Percentiles rank a stretch among this genome's conserved stretches.
Conservation (phyloP, 352 stramenopile species). For the Aphanomyces astaci region DNA sequence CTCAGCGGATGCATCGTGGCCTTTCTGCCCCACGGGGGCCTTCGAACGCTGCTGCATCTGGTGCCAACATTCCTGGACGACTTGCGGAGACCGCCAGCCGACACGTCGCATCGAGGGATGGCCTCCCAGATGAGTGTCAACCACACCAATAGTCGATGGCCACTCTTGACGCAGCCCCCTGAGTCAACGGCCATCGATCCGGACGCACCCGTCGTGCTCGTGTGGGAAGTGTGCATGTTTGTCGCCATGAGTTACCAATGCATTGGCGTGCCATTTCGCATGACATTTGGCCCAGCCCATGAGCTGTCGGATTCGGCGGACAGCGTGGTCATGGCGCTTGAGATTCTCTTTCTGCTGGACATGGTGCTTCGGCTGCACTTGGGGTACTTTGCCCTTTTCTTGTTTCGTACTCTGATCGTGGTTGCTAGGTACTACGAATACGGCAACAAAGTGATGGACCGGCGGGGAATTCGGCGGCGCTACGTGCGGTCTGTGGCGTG, state of each 20-base stretch:
- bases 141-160: too few relatives aligned
- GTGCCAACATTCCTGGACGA: neutral
- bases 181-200: neutral
- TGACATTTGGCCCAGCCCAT: neutral
- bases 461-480: constrained; percentile 30
- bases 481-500: constrained; percentile 36
- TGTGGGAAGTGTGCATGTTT: neutral
- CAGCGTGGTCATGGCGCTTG: constrained; percentile 30
- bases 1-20: neutral
- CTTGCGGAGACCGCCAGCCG: too few relatives aligned
- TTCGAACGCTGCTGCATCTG: neutral
- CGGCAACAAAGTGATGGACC: constrained; percentile 57
- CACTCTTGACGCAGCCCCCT: too few relatives aligned
- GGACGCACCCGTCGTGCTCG: neutral
- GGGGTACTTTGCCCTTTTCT: constrained; percentile 32
- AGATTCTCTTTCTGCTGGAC: constrained; percentile 40
- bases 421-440: constrained; percentile 42
- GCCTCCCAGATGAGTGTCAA: neutral
- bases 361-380: constrained; percentile 40
- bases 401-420: constrained; percentile 24
- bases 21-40: neutral
- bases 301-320: neutral
- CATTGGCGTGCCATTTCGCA: constrained; percentile 6
- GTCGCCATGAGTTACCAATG: neutral
- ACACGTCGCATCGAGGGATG: too few relatives aligned